phyloP scores from a whole-genome alignment of 2,329 filamentous ascomycete species.

The Pseudopyrenochaeta lycopersici region DNA sequence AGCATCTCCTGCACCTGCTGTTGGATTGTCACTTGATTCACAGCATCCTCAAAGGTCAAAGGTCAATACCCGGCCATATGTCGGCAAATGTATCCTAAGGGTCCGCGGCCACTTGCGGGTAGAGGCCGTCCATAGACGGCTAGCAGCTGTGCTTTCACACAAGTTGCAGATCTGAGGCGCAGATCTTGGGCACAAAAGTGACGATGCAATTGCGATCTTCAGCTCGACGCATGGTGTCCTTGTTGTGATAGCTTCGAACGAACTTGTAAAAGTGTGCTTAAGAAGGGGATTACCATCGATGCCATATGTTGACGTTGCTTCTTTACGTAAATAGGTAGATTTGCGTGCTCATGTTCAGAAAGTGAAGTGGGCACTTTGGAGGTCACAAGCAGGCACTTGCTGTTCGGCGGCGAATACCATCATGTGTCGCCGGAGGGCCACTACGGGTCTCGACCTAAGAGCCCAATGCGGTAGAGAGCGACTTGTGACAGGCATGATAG shows the following conservation, averaged over 20 bases:
- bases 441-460: background rate
- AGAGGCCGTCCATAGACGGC: constrained; percentile 23
- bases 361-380: background rate
- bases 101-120: constrained; percentile 30
- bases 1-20: constrained; percentile 12
- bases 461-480: background rate
- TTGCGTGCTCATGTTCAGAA: background rate
- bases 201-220: constrained; percentile 33
- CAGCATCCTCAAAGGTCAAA: background rate
- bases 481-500: background rate
- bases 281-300: background rate
- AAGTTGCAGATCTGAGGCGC: constrained; percentile 26
- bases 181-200: constrained; percentile 35
- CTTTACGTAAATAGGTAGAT: constrained; percentile 5
- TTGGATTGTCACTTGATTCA: constrained; percentile 1
- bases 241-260: background rate
- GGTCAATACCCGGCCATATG: constrained; percentile 5
- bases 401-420: background rate
- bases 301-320: background rate
- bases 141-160: constrained; percentile 25
- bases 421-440: background rate
- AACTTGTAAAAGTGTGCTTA: constrained; percentile 3
- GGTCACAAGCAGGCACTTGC: background rate
- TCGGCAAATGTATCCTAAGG: constrained; percentile 14
- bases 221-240: constrained; percentile 1